Evolutionary conservation across 2,329 filamentous ascomycete genomes (phyloP).

Genomic region (Chaetomium sp.): DNA sequence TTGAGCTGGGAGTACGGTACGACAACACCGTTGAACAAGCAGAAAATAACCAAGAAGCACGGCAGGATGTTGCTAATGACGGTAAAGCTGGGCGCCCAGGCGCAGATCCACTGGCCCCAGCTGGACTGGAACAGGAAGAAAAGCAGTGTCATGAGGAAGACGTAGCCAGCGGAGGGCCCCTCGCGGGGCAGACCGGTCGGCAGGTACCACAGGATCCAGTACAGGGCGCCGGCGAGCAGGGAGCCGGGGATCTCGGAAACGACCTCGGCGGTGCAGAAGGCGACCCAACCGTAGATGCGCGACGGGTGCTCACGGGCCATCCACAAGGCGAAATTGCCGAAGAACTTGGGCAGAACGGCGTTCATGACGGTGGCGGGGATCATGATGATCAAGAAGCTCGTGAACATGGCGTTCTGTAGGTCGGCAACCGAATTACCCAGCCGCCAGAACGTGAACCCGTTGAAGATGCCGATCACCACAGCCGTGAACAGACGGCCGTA

Average conservation of each 20-base stretch:
- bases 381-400: slow-evolving; percentile 69
- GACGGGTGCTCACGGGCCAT: slow-evolving; percentile 66
- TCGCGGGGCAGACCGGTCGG: slow-evolving; percentile 63
- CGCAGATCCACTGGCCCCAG: slow-evolving; percentile 81
- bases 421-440: slow-evolving; percentile 51
- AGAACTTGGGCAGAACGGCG: slow-evolving; percentile 67
- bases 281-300: slow-evolving; percentile 73
- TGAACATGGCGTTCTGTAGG: slow-evolving; percentile 66
- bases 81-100: slow-evolving; percentile 72
- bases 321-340: slow-evolving; percentile 61
- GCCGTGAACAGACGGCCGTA: slow-evolving; percentile 57
- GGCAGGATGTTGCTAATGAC: slow-evolving; percentile 66
- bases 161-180: slow-evolving; percentile 61
- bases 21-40: slow-evolving; percentile 71
- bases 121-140: slow-evolving; percentile 70
- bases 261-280: slow-evolving; percentile 60
- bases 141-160: slow-evolving; percentile 70
- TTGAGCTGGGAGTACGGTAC: slow-evolving; percentile 59
- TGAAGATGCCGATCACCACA: slow-evolving; percentile 59
- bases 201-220: slow-evolving; percentile 65
- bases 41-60: slow-evolving; percentile 74
- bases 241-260: slow-evolving; percentile 66
- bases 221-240: slow-evolving; percentile 57
- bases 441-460: slow-evolving; percentile 64
- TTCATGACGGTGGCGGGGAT: slow-evolving; percentile 70